Conservation (phyloP, 441 rosid species). For the Gossypium gossypioides region DNA sequence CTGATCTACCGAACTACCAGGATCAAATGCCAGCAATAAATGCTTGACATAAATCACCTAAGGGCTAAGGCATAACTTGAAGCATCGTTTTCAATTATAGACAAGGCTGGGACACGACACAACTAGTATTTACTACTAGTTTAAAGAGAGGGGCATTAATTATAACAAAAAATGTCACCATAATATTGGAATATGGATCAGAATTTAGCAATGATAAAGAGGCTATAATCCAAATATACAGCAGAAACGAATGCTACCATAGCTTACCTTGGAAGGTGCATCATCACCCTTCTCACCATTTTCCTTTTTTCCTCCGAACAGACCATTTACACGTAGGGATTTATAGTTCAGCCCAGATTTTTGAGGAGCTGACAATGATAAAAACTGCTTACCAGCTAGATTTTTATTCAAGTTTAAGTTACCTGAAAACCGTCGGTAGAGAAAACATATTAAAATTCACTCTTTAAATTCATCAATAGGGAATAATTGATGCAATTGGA, state of each 20-base stretch:
- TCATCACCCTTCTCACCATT: conserved; percentile 46
- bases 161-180: not conserved
- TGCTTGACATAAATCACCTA: not conserved
- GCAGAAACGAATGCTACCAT: conserved; percentile 1
- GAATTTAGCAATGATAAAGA: not conserved
- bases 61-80: not conserved
- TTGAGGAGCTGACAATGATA: conserved; percentile 20
- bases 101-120: not conserved
- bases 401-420: conserved; percentile 29
- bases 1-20: not conserved
- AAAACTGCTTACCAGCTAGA: conserved; percentile 26
- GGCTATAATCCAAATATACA: not conserved
- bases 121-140: not conserved
- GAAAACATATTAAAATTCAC: not conserved
- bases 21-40: not conserved
- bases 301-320: conserved; percentile 82
- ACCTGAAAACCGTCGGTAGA: conserved; percentile 26
- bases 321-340: conserved; percentile 40
- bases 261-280: conserved; percentile 54
- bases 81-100: not conserved
- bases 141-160: not conserved
- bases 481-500: not conserved
- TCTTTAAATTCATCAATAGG: not conserved
- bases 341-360: conserved; percentile 20
- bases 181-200: not conserved